phyloP scores from a whole-genome alignment of 164 flowering plant genomes.

The Dillenia turbinata region DNA sequence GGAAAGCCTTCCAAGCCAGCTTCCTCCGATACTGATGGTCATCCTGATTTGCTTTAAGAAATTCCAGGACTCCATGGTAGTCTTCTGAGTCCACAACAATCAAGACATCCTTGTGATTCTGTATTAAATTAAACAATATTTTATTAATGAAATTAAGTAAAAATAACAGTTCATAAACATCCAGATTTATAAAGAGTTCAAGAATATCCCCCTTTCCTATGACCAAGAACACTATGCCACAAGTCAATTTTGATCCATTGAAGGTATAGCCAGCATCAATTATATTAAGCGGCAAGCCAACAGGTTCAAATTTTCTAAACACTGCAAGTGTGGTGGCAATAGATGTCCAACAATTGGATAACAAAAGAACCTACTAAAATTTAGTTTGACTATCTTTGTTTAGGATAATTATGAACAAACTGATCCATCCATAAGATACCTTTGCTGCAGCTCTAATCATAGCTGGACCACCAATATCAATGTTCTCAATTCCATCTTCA shows the following conservation, averaged over 20 bases:
- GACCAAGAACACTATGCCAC: no score
- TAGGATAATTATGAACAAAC: no score
- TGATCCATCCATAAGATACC: slow-evolving; percentile 27
- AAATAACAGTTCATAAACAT: neutral
- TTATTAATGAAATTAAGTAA: neutral
- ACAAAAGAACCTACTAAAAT: no score
- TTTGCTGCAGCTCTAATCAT: slow-evolving; percentile 99
- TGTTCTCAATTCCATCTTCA: slow-evolving; percentile 95
- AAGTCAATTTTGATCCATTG: no score
- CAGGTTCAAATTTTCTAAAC: no score
- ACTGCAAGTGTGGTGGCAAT: no score
- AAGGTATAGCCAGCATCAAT: no score
- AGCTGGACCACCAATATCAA: slow-evolving; percentile 99
- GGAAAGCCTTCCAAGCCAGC: slow-evolving; percentile 99
- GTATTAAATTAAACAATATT: slow-evolving; percentile 17
- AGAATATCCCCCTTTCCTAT: no score
- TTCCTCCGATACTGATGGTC: slow-evolving; percentile 66
- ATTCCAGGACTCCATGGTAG: slow-evolving; percentile 73
- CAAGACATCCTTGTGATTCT: slow-evolving; percentile 97
- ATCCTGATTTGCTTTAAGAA: slow-evolving; percentile 48
- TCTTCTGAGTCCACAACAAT: slow-evolving; percentile 87
- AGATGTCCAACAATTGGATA: no score
- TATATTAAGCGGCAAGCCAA: no score
- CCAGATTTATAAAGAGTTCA: neutral
- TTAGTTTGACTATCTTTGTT: no score